Percentiles rank a stretch among this genome's conserved stretches.
These are phyloP conservation scores for Curvularia lunata DNA, from an alignment of 2,329 filamentous ascomycete species.

Conservation along the genomic window DNA sequence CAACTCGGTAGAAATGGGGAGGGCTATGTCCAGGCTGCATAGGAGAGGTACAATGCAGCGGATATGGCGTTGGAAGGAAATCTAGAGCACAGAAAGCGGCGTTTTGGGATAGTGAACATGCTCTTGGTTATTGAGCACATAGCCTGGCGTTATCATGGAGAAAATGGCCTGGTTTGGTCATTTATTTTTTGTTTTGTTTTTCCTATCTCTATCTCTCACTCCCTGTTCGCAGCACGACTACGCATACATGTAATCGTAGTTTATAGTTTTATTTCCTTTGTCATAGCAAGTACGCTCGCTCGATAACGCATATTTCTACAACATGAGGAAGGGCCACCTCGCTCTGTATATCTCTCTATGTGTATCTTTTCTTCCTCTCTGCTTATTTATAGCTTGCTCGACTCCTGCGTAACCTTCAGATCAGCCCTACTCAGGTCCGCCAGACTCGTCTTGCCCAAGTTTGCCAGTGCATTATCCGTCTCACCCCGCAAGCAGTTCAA, in stretches of 20 bases:
- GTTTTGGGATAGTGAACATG: slow-evolving; percentile 8
- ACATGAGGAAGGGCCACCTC: not conserved
- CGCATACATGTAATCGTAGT: slow-evolving; percentile 17
- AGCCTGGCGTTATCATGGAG: slow-evolving; percentile 5
- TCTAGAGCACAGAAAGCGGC: slow-evolving; percentile 1
- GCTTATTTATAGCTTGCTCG: slow-evolving; percentile 34
- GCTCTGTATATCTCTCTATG: too few species aligned
- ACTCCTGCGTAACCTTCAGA: slow-evolving; percentile 34
- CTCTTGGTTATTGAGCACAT: slow-evolving; percentile 6
- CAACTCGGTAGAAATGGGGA: slow-evolving; percentile 3
- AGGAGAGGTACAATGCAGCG: slow-evolving; percentile 5
- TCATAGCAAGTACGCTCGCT: not conserved
- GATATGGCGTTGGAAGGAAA: slow-evolving; percentile 7
- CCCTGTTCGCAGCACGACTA: slow-evolving; percentile 3
- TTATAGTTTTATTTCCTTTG: slow-evolving; percentile 10
- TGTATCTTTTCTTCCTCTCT: not conserved
- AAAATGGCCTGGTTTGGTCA: slow-evolving; percentile 2
- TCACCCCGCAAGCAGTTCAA: slow-evolving; percentile 42
- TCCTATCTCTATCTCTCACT: not conserved
- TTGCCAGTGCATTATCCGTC: slow-evolving; percentile 43
- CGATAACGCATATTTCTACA: not conserved
- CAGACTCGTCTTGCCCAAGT: slow-evolving; percentile 40
- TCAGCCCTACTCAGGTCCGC: slow-evolving; percentile 39
- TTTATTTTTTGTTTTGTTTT: slow-evolving; percentile 4
- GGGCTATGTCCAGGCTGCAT: not conserved